A percentile compares a stretch with the other conserved stretches of the same genome.
Evolutionary conservation across 202 grass and related monocot species (phyloP).

Genomic region (Eragrostis tef): DNA sequence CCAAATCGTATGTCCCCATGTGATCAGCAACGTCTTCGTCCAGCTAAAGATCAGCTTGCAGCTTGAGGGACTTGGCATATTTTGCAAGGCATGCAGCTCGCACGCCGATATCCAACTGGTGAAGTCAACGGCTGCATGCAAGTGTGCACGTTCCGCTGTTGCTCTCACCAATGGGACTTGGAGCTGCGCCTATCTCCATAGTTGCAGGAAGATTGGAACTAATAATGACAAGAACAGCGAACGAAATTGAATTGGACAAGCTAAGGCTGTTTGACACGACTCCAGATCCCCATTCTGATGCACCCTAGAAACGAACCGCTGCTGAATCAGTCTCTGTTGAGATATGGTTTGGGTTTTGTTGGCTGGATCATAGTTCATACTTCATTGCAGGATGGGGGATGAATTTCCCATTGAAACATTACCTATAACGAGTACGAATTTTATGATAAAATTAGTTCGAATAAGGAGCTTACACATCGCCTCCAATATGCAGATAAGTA

Average conservation of each 20-base stretch:
- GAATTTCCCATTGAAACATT: no score
- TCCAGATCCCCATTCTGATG: no score
- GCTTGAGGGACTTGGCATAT: neutral
- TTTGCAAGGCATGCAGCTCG: neutral
- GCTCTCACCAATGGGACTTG: constrained; percentile 3
- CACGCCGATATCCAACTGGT: neutral
- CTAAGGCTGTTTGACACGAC: neutral
- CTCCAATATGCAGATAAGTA: no score
- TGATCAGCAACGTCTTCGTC: neutral
- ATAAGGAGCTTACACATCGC: no score
- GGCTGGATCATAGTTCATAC: no score
- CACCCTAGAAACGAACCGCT: no score
- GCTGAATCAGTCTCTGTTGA: no score
- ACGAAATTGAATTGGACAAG: neutral
- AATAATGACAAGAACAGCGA: neutral
- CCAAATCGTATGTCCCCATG: neutral
- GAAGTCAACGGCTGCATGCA: constrained; percentile 8
- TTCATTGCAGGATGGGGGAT: no score
- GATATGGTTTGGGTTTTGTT: no score
- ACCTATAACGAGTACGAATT: no score
- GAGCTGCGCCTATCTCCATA: neutral
- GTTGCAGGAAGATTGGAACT: neutral
- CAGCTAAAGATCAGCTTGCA: constrained; percentile 13
- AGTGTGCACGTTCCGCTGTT: neutral
- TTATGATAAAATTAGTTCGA: no score